phyloP scores from a whole-genome alignment of 2,329 filamentous ascomycete species.

The Cryphonectria nitschkei region DNA sequence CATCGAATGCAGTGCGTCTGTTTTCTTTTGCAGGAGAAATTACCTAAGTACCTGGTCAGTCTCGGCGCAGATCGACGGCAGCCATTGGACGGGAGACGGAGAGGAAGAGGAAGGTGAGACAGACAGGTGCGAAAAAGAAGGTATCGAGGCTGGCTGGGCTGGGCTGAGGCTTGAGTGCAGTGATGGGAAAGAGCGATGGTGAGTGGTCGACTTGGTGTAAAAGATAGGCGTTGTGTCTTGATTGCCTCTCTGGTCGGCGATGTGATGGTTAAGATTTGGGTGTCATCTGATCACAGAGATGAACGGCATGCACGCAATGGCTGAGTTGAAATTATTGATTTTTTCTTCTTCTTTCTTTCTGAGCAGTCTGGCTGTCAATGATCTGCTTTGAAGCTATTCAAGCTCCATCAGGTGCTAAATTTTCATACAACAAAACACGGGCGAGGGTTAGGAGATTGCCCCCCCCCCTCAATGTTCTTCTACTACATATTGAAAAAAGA shows the following conservation, averaged over 20 bases:
- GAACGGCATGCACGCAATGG: not conserved
- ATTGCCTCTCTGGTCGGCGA: not conserved
- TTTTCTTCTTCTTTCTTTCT: not conserved
- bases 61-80: not conserved
- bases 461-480: too few relatives aligned
- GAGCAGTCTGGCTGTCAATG: too few relatives aligned
- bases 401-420: not conserved
- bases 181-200: not conserved
- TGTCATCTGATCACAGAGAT: not conserved
- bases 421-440: not conserved
- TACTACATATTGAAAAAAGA: not conserved
- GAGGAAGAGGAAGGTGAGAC: not conserved
- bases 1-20: not conserved
- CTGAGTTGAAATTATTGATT: not conserved
- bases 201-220: not conserved
- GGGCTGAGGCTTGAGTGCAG: too few relatives aligned
- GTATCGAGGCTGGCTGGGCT: not conserved
- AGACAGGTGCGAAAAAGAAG: not conserved
- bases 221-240: not conserved
- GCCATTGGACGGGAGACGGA: too few relatives aligned
- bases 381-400: not conserved
- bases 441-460: not conserved
- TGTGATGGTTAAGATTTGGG: not conserved
- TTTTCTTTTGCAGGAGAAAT: too few relatives aligned
- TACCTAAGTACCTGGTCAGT: too few relatives aligned